Percentiles rank a stretch among this genome's conserved stretches.
phyloP scores from a whole-genome alignment of 1,284 basidiomycete species.

The Rhizoctonia solani region DNA sequence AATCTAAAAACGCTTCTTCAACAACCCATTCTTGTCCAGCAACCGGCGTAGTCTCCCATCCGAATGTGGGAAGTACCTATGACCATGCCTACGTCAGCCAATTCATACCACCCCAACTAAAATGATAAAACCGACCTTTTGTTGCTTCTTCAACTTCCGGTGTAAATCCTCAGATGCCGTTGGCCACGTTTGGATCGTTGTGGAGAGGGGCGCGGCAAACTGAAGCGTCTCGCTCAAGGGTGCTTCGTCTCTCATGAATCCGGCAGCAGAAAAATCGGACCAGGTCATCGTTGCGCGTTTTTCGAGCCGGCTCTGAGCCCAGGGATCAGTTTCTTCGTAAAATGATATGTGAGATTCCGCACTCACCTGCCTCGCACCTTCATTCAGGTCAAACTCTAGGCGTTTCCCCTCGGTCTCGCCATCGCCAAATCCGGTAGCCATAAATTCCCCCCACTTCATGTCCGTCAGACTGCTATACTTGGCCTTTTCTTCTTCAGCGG shows the following conservation, averaged over 20 bases:
- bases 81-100: background rate
- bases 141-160: constrained; percentile 79
- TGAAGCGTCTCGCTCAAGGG: constrained; percentile 78
- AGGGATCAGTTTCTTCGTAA: background rate
- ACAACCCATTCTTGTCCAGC: constrained; percentile 68
- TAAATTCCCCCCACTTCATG: constrained; percentile 87
- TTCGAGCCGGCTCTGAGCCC: constrained; percentile 60
- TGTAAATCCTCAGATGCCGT: constrained; percentile 70
- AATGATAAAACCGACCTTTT: too few species aligned
- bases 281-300: constrained; percentile 82
- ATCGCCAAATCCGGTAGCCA: constrained; percentile 73
- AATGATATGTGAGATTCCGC: constrained; percentile 26
- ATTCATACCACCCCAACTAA: too few species aligned
- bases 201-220: constrained; percentile 70
- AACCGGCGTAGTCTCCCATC: constrained; percentile 83
- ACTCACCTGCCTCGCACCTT: constrained; percentile 77
- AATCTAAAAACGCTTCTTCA: constrained; percentile 85
- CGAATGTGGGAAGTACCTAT: constrained; percentile 65
- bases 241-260: constrained; percentile 76
- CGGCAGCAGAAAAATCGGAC: constrained; percentile 81
- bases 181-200: constrained; percentile 71
- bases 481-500: constrained; percentile 51
- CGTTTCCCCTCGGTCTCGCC: constrained; percentile 58
- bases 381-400: constrained; percentile 84
- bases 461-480: constrained; percentile 80